Percentiles rank a stretch among this genome's conserved stretches.
phyloP scores from a whole-genome alignment of 2,329 filamentous ascomycete genomes.

The Colletotrichum sp. region DNA sequence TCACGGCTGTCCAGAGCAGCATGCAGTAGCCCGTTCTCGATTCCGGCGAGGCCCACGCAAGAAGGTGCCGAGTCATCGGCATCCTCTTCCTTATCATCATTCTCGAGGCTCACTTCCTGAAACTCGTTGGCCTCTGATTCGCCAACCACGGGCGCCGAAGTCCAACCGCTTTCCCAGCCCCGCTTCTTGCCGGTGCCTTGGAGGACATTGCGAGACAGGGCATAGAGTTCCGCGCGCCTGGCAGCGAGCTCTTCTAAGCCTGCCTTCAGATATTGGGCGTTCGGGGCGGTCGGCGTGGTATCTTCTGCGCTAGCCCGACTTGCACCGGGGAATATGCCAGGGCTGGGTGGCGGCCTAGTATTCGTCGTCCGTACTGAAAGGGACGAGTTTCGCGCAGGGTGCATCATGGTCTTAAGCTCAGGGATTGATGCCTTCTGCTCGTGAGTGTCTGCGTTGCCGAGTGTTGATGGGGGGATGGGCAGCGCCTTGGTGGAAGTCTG shows the following conservation, averaged over 20 bases:
- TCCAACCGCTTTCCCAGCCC: conserved; percentile 82
- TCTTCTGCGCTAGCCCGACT: conserved; percentile 43
- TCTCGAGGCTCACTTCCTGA: conserved; percentile 63
- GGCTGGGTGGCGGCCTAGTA: conserved; percentile 49
- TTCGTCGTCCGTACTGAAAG: conserved; percentile 46
- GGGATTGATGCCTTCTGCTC: conserved; percentile 69
- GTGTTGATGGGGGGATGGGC: conserved; percentile 67
- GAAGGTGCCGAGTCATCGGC: conserved; percentile 18
- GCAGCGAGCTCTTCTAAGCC: conserved; percentile 85
- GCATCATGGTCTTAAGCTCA: conserved; percentile 74
- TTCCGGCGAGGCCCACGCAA: conserved; percentile 36
- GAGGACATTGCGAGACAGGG: conserved; percentile 80
- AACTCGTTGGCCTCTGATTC: conserved; percentile 51
- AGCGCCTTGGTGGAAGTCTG: conserved; percentile 75
- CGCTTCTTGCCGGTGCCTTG: conserved; percentile 74
- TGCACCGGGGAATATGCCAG: conserved; percentile 57
- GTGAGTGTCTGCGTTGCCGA: conserved; percentile 49
- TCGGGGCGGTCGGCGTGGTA: conserved; percentile 28
- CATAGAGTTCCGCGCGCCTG: conserved; percentile 80
- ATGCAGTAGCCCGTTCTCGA: conserved; percentile 62
- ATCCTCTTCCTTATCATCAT: conserved; percentile 33
- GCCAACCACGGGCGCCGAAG: conserved; percentile 58
- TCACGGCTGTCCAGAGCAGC: conserved; percentile 66
- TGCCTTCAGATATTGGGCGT: conserved; percentile 58
- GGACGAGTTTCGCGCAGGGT: conserved; percentile 70